phyloP scores from a whole-genome alignment of 805 yeast species.

The Schwanniomyces yamadae region DNA sequence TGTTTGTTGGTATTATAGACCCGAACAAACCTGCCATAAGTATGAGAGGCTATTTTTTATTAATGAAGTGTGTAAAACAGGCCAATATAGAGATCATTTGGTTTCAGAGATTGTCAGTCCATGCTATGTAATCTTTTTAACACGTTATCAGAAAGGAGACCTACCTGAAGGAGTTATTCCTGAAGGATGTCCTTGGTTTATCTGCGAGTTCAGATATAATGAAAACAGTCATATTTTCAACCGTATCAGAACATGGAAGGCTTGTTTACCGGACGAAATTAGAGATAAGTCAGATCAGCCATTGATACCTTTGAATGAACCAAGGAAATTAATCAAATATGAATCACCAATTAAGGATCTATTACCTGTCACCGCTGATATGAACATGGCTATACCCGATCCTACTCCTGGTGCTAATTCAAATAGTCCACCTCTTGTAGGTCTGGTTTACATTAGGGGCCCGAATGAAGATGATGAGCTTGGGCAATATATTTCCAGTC shows the following conservation, averaged over 20 bases:
- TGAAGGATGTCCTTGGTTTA: slow-evolving; percentile 78
- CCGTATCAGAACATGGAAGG: slow-evolving; percentile 97
- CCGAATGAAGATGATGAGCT: slow-evolving; percentile 77
- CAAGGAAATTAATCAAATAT: slow-evolving; percentile 67
- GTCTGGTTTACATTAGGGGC: slow-evolving; percentile 82
- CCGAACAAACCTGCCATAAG: slow-evolving; percentile 96
- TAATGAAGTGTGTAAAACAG: slow-evolving; percentile 94
- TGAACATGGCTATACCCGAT: slow-evolving; percentile 74
- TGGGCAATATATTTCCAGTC: slow-evolving; percentile 59
- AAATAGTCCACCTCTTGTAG: slow-evolving; percentile 88
- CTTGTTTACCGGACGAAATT: slow-evolving; percentile 95
- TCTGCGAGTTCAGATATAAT: slow-evolving; percentile 93
- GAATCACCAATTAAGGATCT: slow-evolving; percentile 83
- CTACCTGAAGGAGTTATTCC: slow-evolving; percentile 65
- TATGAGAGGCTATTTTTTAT: slow-evolving; percentile 85
- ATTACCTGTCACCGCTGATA: slow-evolving; percentile 71
- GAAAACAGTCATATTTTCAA: slow-evolving; percentile 88
- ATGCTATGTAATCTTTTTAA: slow-evolving; percentile 91
- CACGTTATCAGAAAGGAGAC: slow-evolving; percentile 92
- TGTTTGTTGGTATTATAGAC: slow-evolving; percentile 97
- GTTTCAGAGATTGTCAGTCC: slow-evolving; percentile 89
- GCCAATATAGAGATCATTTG: slow-evolving; percentile 92
- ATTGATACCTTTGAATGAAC: slow-evolving; percentile 63
- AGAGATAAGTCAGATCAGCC: slow-evolving; percentile 79
- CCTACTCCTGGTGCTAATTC: slow-evolving; percentile 78